Percentiles rank a stretch among this genome's conserved stretches.
These are phyloP conservation scores for Colletotrichum sp. DNA, from an alignment of 2,329 filamentous ascomycete species.

Conservation along the genomic window DNA sequence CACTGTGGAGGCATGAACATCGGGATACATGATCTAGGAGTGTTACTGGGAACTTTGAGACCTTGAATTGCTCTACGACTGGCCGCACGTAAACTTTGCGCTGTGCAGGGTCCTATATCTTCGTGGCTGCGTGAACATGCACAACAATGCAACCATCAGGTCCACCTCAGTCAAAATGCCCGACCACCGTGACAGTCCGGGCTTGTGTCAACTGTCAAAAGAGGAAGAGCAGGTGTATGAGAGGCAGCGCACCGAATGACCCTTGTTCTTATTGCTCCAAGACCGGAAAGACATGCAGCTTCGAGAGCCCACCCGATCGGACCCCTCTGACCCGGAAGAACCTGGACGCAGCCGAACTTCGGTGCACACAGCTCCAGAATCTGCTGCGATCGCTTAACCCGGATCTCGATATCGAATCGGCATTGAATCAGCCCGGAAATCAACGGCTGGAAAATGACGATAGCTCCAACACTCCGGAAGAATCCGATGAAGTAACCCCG, in stretches of 20 bases:
- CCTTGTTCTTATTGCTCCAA: constrained; percentile 33
- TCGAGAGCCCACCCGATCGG: constrained; percentile 35
- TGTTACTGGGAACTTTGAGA: neutral
- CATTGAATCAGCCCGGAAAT: neutral
- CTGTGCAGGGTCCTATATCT: neutral
- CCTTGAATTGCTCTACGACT: neutral
- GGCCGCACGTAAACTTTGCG: neutral
- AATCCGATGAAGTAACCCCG: neutral
- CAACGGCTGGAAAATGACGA: neutral
- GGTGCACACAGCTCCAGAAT: constrained; percentile 29
- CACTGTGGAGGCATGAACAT: neutral
- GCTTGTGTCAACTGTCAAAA: constrained; percentile 24
- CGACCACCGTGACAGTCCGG: neutral
- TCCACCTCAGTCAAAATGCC: neutral
- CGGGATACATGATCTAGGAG: neutral
- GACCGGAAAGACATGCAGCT: constrained; percentile 34
- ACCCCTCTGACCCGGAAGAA: constrained; percentile 39
- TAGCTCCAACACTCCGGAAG: neutral
- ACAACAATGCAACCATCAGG: neutral
- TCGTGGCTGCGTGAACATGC: neutral
- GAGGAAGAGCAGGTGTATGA: constrained; percentile 23
- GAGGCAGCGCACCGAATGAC: constrained; percentile 7
- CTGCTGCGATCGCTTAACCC: constrained; percentile 31
- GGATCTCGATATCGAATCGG: constrained; percentile 28
- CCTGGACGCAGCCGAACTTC: constrained; percentile 34